Evolutionary conservation across 495 filamentous ascomycete species (phyloP).

Genomic region (Neurospora tetrasperma): DNA sequence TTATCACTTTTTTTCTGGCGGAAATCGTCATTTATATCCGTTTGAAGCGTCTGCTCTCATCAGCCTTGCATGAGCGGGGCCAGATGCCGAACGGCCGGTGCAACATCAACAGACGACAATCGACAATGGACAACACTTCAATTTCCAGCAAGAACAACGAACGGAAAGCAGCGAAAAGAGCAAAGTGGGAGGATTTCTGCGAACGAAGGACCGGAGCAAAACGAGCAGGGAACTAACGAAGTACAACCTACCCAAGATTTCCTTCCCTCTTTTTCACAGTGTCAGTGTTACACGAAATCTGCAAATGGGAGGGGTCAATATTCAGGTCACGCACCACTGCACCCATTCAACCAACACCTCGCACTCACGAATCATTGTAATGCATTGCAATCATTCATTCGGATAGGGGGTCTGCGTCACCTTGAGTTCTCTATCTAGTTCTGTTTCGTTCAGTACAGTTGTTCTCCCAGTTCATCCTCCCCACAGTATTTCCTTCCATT

Average conservation of each 20-base stretch:
- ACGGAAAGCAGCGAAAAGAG: neutral
- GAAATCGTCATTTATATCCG: neutral
- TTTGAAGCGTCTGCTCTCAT: neutral
- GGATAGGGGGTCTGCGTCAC: neutral
- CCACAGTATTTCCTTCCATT: neutral
- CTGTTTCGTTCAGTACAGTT: neutral
- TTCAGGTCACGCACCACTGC: neutral
- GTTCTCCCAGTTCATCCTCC: neutral
- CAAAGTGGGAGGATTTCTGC: neutral
- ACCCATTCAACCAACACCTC: neutral
- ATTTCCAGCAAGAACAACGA: neutral
- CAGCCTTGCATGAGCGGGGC: neutral
- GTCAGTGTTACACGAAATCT: neutral
- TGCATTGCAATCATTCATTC: neutral
- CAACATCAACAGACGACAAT: neutral
- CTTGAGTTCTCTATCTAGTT: neutral
- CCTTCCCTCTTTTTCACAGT: neutral
- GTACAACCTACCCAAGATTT: too few species aligned
- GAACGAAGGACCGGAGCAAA: neutral
- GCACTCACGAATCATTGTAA: neutral
- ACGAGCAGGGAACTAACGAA: too few species aligned
- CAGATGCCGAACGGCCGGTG: neutral
- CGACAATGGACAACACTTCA: neutral
- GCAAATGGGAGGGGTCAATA: neutral
- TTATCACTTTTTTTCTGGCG: neutral